phyloP scores from a whole-genome alignment of 495 filamentous ascomycete species.

The Neurospora sp. region DNA sequence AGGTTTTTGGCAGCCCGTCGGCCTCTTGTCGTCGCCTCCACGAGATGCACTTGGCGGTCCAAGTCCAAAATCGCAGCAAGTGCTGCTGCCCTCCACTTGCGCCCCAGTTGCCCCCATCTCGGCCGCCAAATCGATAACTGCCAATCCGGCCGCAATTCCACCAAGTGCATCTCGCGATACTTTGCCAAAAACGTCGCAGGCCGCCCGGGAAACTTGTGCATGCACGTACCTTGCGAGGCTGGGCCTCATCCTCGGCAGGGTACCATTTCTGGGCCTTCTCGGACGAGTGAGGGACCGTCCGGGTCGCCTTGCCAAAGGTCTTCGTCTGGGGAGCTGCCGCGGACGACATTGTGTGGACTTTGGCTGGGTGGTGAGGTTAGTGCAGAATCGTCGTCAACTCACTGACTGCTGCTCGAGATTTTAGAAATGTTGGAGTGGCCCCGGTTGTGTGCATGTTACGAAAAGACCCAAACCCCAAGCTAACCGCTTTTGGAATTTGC shows the following conservation, averaged over 20 bases:
- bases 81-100: not conserved
- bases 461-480: slow-evolving; percentile 27
- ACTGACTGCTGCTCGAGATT: slow-evolving; percentile 25
- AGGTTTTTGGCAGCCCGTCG: not conserved
- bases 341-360: slow-evolving; percentile 55
- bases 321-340: slow-evolving; percentile 58
- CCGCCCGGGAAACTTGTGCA: slow-evolving; percentile 9
- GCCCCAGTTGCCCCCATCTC: slow-evolving; percentile 3
- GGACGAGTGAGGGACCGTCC: slow-evolving; percentile 69
- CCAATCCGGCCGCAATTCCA: slow-evolving; percentile 4
- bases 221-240: slow-evolving; percentile 81
- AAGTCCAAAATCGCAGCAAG: not conserved
- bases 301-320: slow-evolving; percentile 95
- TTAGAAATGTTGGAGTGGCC: slow-evolving; percentile 22
- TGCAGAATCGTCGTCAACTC: slow-evolving; percentile 27
- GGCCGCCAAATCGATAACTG: not conserved
- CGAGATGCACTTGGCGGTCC: not conserved
- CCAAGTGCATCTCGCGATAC: slow-evolving; percentile 7
- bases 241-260: slow-evolving; percentile 84
- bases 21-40: not conserved
- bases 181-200: slow-evolving; percentile 1
- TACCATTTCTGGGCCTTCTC: slow-evolving; percentile 99
- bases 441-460: slow-evolving; percentile 26
- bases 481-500: slow-evolving; percentile 19
- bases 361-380: slow-evolving; percentile 32